These are phyloP conservation scores for Vanderwaltozyma tropicalis DNA, from an alignment of 805 yeast genomes.

Conservation along the genomic window DNA sequence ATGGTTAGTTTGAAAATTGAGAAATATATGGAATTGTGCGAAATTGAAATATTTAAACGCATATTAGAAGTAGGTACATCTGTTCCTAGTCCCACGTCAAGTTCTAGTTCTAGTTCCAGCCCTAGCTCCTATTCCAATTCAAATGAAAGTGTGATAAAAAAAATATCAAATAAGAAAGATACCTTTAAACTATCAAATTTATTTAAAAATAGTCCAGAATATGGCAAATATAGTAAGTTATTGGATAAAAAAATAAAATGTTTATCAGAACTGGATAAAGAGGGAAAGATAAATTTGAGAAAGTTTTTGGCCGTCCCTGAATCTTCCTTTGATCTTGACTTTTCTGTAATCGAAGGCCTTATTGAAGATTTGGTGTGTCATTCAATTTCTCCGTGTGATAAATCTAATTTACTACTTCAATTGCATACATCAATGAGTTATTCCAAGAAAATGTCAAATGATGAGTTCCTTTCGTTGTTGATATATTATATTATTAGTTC, in stretches of 20 bases:
- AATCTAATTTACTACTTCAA: conserved; percentile 16
- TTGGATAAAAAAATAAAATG: conserved; percentile 16
- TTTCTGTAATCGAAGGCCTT: conserved; percentile 9
- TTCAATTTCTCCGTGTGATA: conserved; percentile 24
- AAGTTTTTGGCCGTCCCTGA: conserved; percentile 20
- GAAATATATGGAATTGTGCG: conserved; percentile 25
- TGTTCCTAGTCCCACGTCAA: conserved; percentile 10
- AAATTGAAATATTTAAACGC: conserved; percentile 19
- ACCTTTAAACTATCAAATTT: conserved; percentile 15
- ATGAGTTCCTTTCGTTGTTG: conserved; percentile 24
- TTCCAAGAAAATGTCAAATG: conserved; percentile 22
- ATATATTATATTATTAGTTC: conserved; percentile 21
- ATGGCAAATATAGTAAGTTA: conserved; percentile 19
- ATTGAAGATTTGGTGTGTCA: conserved; percentile 13
- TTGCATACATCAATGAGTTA: conserved; percentile 22
- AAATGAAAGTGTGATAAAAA: too few species aligned
- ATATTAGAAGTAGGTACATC: conserved; percentile 26
- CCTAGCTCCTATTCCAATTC: too few species aligned
- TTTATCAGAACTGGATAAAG: conserved; percentile 11
- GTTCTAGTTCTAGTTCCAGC: conserved; percentile 8
- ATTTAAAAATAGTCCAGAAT: conserved; percentile 27
- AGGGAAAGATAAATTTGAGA: conserved; percentile 16
- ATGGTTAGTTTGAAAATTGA: conserved; percentile 19
- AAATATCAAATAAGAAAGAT: conserved; percentile 3
- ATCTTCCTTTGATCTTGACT: conserved; percentile 4